Percentiles rank a stretch among this genome's conserved stretches.
phyloP scores from a whole-genome alignment of 2,329 filamentous ascomycete genomes.

The Calonectria hawksworthii region DNA sequence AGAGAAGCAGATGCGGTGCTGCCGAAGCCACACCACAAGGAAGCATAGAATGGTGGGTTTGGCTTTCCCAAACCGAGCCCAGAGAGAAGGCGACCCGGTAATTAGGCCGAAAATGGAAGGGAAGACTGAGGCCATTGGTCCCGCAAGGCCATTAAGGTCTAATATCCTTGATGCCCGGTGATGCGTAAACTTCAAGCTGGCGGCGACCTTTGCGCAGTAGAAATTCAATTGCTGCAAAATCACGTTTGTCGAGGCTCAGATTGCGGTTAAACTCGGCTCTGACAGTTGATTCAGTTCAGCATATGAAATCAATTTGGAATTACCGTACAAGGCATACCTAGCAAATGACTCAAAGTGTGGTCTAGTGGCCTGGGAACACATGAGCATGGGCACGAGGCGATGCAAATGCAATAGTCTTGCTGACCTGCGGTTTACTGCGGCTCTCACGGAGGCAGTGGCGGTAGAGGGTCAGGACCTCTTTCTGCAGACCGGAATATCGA shows the following conservation, averaged over 20 bases:
- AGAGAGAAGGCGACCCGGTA: neutral
- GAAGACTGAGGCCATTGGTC: neutral
- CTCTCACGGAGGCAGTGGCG: constrained; percentile 86
- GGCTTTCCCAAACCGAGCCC: constrained; percentile 2
- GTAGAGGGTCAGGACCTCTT: constrained; percentile 88
- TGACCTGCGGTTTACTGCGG: constrained; percentile 82
- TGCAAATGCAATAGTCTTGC: neutral
- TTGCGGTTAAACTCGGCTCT: constrained; percentile 85
- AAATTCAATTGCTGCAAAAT: constrained; percentile 89
- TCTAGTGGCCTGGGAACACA: constrained; percentile 62
- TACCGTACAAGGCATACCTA: constrained; percentile 60
- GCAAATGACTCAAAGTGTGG: constrained; percentile 75
- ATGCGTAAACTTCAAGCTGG: constrained; percentile 86
- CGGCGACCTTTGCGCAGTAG: constrained; percentile 84
- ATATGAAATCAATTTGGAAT: neutral
- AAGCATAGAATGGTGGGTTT: neutral
- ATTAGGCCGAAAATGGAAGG: neutral
- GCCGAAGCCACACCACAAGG: neutral
- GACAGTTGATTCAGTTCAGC: constrained; percentile 9
- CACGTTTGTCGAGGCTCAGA: constrained; percentile 79
- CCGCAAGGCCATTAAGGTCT: constrained; percentile 49
- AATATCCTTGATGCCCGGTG: constrained; percentile 85
- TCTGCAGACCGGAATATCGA: constrained; percentile 86
- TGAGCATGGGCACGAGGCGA: constrained; percentile 30
- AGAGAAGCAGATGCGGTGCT: constrained; percentile 11